Base-by-base conservation (phyloP, 1,284 basidiomycete species). In the Boletus mariae region DNA sequence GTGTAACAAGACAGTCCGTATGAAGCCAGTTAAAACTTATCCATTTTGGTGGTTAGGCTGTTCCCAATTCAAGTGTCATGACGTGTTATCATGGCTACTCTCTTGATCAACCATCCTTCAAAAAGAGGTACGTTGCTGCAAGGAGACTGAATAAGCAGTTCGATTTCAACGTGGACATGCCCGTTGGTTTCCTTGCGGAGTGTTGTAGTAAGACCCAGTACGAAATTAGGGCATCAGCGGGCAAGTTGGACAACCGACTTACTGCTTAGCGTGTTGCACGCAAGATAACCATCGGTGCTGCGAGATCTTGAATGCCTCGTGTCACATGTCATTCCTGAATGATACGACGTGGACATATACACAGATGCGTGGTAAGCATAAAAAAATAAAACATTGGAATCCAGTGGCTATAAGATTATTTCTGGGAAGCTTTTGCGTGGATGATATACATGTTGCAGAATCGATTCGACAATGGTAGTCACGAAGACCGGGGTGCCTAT, bases 371-470 rank as follows among this genome's bases (percentile, higher is more conserved):
- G 53, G 50, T 54, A 26, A 48, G 32, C 29, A 45, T 28, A 37
- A n/a, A 20, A 54, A 43, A 37, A 37, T 4, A 53, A 55, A 53
- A 42, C 11, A 53, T 32, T 45, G 43, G 49, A 31, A 31, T 31
- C 10, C 31, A 31, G 31, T 12, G 11, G 11, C 31, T 12, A 31
- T 31, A 31, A 31, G 31, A 12, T 31, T 31, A 31, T 31, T 31
- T 31, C 31, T 31, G 10, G 11, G 31, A 25, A 20, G 29, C 15
- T 57, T 62, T 46, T 55, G 52, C 53, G 51, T 48, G 49, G 51
- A 47, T 57, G 59, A 51, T 54, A 51, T 67, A 54, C 52, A 55
- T 43, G 38, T 51, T 57, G 56, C 26, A 40, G 48, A 50, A 47
- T 53, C 23, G 44, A 56, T 44, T 53, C 28, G 52, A 49, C 35